phyloP scores from a whole-genome alignment of 805 yeast genomes.

The Candida rishiriensis region DNA sequence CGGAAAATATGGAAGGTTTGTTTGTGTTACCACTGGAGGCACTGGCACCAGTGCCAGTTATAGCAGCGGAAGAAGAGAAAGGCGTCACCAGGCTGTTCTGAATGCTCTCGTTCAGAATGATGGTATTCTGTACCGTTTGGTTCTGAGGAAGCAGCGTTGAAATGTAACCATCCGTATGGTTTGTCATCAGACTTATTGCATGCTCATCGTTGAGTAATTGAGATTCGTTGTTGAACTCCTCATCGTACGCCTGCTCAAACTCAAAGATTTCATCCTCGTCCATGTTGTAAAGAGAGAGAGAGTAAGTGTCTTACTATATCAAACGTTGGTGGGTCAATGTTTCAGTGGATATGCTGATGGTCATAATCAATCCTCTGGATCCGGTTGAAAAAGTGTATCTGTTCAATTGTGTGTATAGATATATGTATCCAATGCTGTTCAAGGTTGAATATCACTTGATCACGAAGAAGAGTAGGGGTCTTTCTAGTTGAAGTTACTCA shows the following conservation, averaged over 20 bases:
- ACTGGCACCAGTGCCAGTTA: not conserved
- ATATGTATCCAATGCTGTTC: too few relatives aligned
- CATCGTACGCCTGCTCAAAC: slow-evolving; percentile 18
- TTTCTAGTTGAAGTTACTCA: too few relatives aligned
- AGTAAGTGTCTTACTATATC: not conserved
- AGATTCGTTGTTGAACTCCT: slow-evolving; percentile 11
- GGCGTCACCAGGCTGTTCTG: slow-evolving; percentile 2
- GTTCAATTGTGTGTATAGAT: too few relatives aligned
- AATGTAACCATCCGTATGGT: slow-evolving; percentile 9
- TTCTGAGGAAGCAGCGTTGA: slow-evolving; percentile 7
- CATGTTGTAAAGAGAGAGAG: slow-evolving; percentile 5
- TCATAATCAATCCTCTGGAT: too few relatives aligned
- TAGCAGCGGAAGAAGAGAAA: not conserved
- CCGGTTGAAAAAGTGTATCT: too few relatives aligned
- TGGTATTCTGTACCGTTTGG: not conserved
- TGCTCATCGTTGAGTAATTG: slow-evolving; percentile 17
- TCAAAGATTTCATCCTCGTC: slow-evolving; percentile 22
- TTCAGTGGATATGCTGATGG: too few relatives aligned
- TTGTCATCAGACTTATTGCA: slow-evolving; percentile 8
- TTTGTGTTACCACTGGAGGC: not conserved
- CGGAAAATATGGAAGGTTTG: not conserved
- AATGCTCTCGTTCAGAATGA: slow-evolving; percentile 1
- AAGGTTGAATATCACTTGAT: too few relatives aligned
- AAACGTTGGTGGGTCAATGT: not conserved
- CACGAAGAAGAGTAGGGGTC: too few relatives aligned